Conservation (phyloP, 768 basidiomycete genomes). For the Brasilioporus rufonigricans region DNA sequence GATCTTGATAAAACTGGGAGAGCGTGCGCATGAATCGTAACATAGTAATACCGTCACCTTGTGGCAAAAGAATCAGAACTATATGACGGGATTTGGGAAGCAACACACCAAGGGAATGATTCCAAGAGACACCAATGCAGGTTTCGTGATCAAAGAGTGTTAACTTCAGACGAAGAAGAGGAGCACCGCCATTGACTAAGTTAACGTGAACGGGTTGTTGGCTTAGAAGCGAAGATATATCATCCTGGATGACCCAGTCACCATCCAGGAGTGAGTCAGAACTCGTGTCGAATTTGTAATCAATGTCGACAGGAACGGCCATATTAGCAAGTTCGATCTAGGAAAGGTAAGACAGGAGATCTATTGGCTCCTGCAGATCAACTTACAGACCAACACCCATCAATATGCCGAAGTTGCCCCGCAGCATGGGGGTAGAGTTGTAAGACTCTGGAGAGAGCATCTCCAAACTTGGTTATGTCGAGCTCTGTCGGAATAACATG, state of each 20-base stretch:
- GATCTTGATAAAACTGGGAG: conserved; percentile 30
- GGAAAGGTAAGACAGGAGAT: not conserved
- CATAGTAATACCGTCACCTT: conserved; percentile 31
- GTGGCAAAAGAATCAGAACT: not conserved
- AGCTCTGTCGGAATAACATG: conserved; percentile 13
- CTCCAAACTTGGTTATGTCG: conserved; percentile 1
- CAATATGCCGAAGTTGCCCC: conserved; percentile 16
- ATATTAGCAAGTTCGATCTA: conserved; percentile 27
- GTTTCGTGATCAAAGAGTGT: conserved; percentile 25
- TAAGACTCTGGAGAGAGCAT: no score
- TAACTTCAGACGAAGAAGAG: conserved; percentile 30
- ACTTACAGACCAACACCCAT: conserved; percentile 22
- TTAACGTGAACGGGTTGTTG: conserved; percentile 11
- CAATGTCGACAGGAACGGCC: conserved; percentile 13
- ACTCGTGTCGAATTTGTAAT: conserved; percentile 3
- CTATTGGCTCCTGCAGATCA: not conserved
- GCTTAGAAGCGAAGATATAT: conserved; percentile 19
- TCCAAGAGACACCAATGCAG: conserved; percentile 33
- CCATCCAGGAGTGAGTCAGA: conserved; percentile 14
- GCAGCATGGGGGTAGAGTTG: conserved; percentile 13
- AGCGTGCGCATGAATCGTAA: conserved; percentile 30
- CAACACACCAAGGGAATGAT: conserved; percentile 32
- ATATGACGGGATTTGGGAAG: not conserved
- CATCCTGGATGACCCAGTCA: conserved; percentile 29
- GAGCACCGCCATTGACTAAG: conserved; percentile 16